Evolutionary conservation across 768 basidiomycete species (phyloP).

Genomic region (Panaeolus papilionaceus): DNA sequence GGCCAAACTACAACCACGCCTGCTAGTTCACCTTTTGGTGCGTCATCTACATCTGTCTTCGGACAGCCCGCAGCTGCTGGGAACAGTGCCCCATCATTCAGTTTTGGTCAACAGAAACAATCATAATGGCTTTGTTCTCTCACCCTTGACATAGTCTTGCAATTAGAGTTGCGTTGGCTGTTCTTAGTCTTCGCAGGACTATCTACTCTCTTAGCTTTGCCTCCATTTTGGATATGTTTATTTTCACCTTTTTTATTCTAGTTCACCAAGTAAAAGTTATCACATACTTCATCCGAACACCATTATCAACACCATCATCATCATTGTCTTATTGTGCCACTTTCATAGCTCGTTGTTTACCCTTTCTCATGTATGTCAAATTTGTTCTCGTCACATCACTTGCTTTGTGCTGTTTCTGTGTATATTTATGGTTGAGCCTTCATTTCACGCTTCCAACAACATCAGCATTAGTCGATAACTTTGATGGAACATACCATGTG

Average conservation of each 20-base stretch:
- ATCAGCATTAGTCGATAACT: too few relatives aligned
- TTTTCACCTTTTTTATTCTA: background rate
- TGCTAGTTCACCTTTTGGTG: slow-evolving; percentile 29
- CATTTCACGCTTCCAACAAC: too few relatives aligned
- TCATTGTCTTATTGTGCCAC: background rate
- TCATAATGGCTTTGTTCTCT: background rate
- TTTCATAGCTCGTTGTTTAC: background rate
- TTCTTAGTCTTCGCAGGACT: background rate
- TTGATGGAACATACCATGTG: too few relatives aligned
- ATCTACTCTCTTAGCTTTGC: background rate
- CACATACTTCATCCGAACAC: background rate
- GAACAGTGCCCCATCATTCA: slow-evolving; percentile 15
- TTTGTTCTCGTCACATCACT: background rate
- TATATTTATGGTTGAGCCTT: background rate
- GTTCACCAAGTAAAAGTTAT: background rate
- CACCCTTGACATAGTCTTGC: background rate
- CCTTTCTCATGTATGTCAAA: background rate
- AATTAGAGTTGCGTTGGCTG: background rate
- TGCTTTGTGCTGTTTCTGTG: background rate
- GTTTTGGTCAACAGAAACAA: slow-evolving; percentile 18
- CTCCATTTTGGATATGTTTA: slow-evolving; percentile 4
- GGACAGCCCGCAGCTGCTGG: slow-evolving; percentile 24
- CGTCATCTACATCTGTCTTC: slow-evolving; percentile 34
- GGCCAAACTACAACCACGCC: slow-evolving; percentile 21
- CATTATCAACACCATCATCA: background rate